phyloP scores from a whole-genome alignment of 2,329 filamentous ascomycete species.

The Dactylonectria estremocensis region DNA sequence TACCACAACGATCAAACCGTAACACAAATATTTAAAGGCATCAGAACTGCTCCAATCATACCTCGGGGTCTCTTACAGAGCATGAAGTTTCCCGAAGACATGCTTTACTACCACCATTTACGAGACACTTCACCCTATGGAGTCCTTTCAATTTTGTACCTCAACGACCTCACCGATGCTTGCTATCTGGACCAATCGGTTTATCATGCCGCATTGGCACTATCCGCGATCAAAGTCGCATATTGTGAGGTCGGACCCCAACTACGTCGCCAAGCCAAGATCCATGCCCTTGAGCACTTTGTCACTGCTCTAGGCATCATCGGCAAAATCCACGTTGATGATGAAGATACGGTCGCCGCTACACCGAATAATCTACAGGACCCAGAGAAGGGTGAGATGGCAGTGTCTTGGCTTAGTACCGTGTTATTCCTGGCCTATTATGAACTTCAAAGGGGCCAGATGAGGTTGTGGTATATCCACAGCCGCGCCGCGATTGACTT shows the following conservation, averaged over 20 bases:
- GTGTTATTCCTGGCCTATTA: neutral
- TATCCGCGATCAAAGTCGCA: neutral
- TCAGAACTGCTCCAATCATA: neutral
- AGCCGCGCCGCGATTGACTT: neutral
- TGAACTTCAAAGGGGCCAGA: slow-evolving; percentile 3
- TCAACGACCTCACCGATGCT: neutral
- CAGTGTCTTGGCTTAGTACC: neutral
- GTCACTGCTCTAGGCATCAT: neutral
- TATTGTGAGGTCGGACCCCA: neutral
- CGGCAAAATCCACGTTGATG: neutral
- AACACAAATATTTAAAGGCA: neutral
- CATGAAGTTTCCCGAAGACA: neutral
- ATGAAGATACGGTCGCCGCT: no score
- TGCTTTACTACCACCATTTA: slow-evolving; percentile 1
- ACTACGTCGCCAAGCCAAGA: neutral
- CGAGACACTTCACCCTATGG: neutral
- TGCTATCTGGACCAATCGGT: neutral
- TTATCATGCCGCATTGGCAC: neutral
- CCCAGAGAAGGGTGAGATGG: no score
- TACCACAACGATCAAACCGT: no score
- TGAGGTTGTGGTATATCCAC: neutral
- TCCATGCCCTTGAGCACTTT: slow-evolving; percentile 1
- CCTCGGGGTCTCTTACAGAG: neutral
- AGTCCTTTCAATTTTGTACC: neutral
- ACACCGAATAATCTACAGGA: no score